Percentiles rank a stretch among this genome's conserved stretches.
phyloP scores from a whole-genome alignment of 176 grass and related monocot genomes.

The Phragmites australis region DNA sequence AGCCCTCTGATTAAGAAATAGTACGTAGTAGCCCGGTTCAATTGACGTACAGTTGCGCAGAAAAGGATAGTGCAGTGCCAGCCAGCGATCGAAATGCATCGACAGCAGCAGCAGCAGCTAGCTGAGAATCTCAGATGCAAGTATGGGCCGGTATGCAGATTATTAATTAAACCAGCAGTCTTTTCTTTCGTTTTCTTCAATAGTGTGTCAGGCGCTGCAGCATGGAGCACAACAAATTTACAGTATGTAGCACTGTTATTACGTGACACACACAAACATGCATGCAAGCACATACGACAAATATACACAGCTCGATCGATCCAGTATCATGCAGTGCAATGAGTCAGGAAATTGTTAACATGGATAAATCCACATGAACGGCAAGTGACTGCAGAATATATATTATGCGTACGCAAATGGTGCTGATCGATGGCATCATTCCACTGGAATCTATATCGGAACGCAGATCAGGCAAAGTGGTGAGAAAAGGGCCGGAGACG shows the following conservation, averaged over 20 bases:
- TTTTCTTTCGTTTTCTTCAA: not conserved
- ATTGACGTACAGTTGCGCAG: not conserved
- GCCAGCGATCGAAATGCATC: not conserved
- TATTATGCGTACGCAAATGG: not conserved
- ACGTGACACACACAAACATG: not conserved
- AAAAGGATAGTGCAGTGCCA: slow-evolving; percentile 10
- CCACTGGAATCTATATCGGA: not conserved
- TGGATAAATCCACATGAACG: not conserved
- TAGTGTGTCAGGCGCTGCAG: not conserved
- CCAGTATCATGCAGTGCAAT: not conserved
- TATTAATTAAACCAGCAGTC: no score
- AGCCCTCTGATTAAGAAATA: slow-evolving; percentile 23
- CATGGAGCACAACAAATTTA: slow-evolving; percentile 12
- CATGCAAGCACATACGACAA: not conserved
- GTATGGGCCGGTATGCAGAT: not conserved
- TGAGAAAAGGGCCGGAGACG: slow-evolving; percentile 18
- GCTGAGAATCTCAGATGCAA: not conserved
- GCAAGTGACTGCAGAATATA: slow-evolving; percentile 9
- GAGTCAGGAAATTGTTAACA: not conserved
- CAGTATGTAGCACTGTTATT: not conserved
- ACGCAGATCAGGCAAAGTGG: not conserved
- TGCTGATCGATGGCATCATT: not conserved
- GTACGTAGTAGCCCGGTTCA: not conserved
- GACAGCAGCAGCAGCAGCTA: not conserved
- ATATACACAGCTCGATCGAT: not conserved